phyloP scores from a whole-genome alignment of 257 asterid genomes.

The Linaria vulgaris region DNA sequence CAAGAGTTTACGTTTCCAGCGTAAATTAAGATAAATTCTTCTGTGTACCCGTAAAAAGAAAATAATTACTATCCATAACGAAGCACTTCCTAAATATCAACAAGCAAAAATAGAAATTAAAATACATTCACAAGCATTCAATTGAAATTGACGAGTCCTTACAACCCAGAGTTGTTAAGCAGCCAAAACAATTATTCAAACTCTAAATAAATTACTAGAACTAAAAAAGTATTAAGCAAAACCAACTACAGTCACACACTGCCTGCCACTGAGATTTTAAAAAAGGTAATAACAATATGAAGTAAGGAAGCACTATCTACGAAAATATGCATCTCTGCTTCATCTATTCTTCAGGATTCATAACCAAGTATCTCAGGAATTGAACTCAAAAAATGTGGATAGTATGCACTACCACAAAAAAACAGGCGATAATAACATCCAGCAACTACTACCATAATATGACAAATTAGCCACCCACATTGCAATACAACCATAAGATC shows the following conservation, averaged over 20 bases:
- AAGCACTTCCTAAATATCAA: too few species aligned
- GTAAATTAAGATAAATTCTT: too few species aligned
- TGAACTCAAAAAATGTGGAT: not conserved
- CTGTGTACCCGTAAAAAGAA: not conserved
- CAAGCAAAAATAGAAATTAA: not conserved
- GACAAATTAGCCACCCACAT: slow-evolving; percentile 8
- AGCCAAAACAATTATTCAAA: not conserved
- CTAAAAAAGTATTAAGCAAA: not conserved
- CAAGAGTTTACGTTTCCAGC: not conserved
- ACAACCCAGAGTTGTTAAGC: not conserved
- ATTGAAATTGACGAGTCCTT: not conserved
- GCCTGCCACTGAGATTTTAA: too few species aligned
- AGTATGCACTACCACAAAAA: not conserved
- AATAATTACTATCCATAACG: too few species aligned
- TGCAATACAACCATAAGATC: not conserved
- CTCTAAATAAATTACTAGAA: not conserved
- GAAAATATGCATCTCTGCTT: not conserved
- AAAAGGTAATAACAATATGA: not conserved
- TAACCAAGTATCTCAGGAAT: not conserved
- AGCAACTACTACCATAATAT: slow-evolving; percentile 4
- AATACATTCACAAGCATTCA: not conserved
- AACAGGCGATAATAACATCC: not conserved
- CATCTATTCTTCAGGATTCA: not conserved
- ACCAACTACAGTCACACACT: too few species aligned
- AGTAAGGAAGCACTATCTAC: not conserved